phyloP scores from a whole-genome alignment of 139 green algal genomes.

The Chlamydomonas schloesseri region DNA sequence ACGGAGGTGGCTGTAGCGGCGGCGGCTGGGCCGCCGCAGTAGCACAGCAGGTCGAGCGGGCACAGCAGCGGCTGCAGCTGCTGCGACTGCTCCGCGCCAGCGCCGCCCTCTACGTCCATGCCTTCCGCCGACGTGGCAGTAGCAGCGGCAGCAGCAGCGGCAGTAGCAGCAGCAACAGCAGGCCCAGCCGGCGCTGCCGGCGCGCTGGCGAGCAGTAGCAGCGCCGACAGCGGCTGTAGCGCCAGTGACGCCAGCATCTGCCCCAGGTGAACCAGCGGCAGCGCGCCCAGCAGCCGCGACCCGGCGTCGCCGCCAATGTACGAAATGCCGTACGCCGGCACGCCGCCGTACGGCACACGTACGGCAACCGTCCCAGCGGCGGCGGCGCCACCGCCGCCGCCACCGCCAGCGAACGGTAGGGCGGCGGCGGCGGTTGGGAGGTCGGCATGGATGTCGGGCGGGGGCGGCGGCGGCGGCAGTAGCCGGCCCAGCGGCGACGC shows the following conservation, averaged over 20 bases:
- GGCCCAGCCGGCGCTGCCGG: neutral
- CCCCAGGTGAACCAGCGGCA: constrained; percentile 5
- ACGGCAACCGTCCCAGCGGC: neutral
- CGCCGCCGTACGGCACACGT: neutral
- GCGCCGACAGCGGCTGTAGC: constrained; percentile 22
- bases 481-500: constrained; percentile 1
- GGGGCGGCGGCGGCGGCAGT: neutral
- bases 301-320: neutral
- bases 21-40: neutral
- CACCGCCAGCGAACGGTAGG: neutral
- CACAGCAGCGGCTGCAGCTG: neutral
- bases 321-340: neutral
- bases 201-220: constrained; percentile 3
- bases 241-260: neutral
- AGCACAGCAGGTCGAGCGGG: constrained; percentile 32
- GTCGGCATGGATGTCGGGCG: neutral
- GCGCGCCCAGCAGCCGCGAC: neutral
- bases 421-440: neutral
- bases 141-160: no score
- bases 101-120: no score
- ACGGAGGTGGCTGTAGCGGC: no score
- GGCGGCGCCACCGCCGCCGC: neutral
- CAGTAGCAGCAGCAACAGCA: no score
- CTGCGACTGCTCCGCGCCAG: no score
- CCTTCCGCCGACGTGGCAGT: no score